Base-by-base conservation (phyloP, 768 basidiomycete species). In the Agrocybe praecox region DNA sequence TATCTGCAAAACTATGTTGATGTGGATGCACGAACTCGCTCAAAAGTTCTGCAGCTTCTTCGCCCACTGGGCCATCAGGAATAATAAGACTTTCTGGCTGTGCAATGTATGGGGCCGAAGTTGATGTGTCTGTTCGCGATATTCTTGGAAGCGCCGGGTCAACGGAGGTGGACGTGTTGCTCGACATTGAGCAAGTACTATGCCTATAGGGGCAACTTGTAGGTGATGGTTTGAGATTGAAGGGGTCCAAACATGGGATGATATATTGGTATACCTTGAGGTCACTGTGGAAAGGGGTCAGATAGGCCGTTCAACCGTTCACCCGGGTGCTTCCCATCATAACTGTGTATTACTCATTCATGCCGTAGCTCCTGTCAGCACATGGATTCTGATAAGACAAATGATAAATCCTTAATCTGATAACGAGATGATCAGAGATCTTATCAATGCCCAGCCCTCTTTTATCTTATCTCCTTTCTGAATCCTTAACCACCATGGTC, bases 11-110 rank as follows among this genome's bases (percentile, higher is more conserved):
- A 6, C 66, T 62, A 48, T 76, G 72, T 32, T 74, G 72, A 2
- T 76, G 65, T 19, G 65, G 73, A 43, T 80, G 74, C 0, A 79
- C 72, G 33, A 82, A 71, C 48, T 82, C 80, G 48, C 77, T 69
- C 15, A 84, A 63, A 17, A 80, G 68, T 53, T 84, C 81, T 0
- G 75, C 71, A 1, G 76, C 68, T 55, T 82, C 77, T 56, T 80
- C 77, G 59, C 73, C 73, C 24, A 83, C 71, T 19, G 72, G 64
- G 11, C 76, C 80, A 23, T 82, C 82, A 1, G 78, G 79, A 6
- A 80, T 64, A 47, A 79, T 65, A 12, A 79, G 64, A 47, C 58
- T 71, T 55, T 80, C 76, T 47, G 72, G 62, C 22, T 73, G 69
- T 18, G 65, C 48, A 48, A 70, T 60, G 46, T 71, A 68, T 26